phyloP scores from a whole-genome alignment of 805 yeast species.

The Blastobotrys terrestris region DNA sequence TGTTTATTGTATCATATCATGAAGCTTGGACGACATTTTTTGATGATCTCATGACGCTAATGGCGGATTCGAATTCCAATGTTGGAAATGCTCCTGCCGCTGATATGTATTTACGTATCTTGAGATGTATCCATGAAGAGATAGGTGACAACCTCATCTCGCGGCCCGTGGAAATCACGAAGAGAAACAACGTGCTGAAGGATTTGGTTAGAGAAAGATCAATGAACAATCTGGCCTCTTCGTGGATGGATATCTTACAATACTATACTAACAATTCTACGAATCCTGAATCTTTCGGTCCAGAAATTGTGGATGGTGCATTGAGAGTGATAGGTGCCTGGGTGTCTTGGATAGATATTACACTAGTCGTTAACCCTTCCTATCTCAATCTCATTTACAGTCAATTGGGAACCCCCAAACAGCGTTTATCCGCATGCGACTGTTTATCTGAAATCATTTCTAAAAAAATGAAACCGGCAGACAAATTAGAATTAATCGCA shows the following conservation, averaged over 20 bases:
- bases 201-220: slow-evolving; percentile 77
- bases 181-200: slow-evolving; percentile 66
- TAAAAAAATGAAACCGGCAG: slow-evolving; percentile 71
- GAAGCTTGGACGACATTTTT: slow-evolving; percentile 46
- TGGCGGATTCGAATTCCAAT: slow-evolving; percentile 22
- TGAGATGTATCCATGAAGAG: slow-evolving; percentile 75
- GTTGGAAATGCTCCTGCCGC: slow-evolving; percentile 39
- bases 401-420: slow-evolving; percentile 45
- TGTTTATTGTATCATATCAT: slow-evolving; percentile 46
- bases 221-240: slow-evolving; percentile 53
- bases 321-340: slow-evolving; percentile 72
- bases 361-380: slow-evolving; percentile 57
- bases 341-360: slow-evolving; percentile 89
- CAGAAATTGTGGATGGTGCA: slow-evolving; percentile 50
- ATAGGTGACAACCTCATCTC: slow-evolving; percentile 87
- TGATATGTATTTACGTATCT: slow-evolving; percentile 71
- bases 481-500: slow-evolving; percentile 61
- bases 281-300: slow-evolving; percentile 19
- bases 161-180: slow-evolving; percentile 51
- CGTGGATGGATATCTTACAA: slow-evolving; percentile 60
- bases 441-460: slow-evolving; percentile 60
- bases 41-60: slow-evolving; percentile 41
- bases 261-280: slow-evolving; percentile 21
- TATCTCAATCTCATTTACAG: slow-evolving; percentile 53
- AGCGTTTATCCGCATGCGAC: slow-evolving; percentile 48